Base-by-base conservation (phyloP, 1,284 basidiomycete genomes). In the Peniophora sp. region DNA sequence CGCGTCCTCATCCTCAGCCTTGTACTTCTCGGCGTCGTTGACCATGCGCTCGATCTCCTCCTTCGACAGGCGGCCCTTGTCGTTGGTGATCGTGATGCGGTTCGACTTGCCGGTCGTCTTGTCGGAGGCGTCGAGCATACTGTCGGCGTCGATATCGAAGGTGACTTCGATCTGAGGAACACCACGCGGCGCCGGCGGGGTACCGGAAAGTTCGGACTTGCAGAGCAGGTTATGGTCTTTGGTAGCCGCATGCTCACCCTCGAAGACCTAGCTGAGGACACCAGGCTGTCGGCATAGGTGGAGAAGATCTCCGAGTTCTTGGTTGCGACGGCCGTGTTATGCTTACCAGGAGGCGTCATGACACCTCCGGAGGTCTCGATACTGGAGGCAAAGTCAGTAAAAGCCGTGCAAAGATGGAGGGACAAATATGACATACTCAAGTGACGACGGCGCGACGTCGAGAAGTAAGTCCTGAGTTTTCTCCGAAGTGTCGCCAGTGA, bases 271-370 rank as follows among this genome's bases (percentile, higher is more conserved):
- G 73, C 99, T 97, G 64, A 97, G 81, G 52, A 99, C 96, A 81
- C 92, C 92, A 55, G 95, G 93, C 71, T 98, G 80, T 99, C 96
- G 58, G 94, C 88, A 78, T 96, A 97, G 42, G 97, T 99, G 47
- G 96, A 97, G 86, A 99, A 98, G 70, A 91, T 88, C 76, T 98
- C 93, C 23, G 93, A 93, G 80, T 98, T 98, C 79, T 97, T 98
- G 67, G 96, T 98, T 48, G 96, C 97, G 60, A 99, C 92, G 51
- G 94, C 97, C 60, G 97, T 98, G 82, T 99, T 99, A 58, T 94
- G 87, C 76, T 93, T 94, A 79, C 98, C 97, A 62, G 99, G 84
- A 36, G 92, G 83, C 45, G 92, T 97, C 88, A 97, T 94, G 70
- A 97, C 94, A 87, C 96, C 96, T 73, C 97, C 96, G 62, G 95